Evolutionary conservation across 441 rosid species (phyloP).

Genomic region (Capsella rubella): DNA sequence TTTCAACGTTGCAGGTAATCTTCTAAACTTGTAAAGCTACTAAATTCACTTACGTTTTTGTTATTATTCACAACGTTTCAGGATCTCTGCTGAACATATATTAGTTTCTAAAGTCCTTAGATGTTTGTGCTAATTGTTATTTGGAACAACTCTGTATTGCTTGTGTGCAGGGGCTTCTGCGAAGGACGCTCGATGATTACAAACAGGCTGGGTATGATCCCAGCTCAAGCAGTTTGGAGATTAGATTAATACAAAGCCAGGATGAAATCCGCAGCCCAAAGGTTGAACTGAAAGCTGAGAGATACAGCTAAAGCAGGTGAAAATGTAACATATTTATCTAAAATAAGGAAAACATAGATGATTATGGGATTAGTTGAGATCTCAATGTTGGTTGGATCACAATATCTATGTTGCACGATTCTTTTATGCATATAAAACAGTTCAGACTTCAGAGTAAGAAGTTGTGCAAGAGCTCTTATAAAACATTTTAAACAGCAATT

Average conservation of each 20-base stretch:
- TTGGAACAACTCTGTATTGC: background rate
- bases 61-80: background rate
- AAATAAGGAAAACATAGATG: slow-evolving; percentile 35
- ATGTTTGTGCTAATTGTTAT: slow-evolving; percentile 1
- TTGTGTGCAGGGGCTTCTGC: slow-evolving; percentile 69
- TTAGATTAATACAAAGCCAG: slow-evolving; percentile 93
- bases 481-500: background rate
- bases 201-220: slow-evolving; percentile 63
- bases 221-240: slow-evolving; percentile 89
- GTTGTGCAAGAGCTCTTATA: slow-evolving; percentile 17
- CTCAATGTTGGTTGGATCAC: slow-evolving; percentile 13
- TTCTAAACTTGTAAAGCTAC: background rate
- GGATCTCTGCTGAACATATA: background rate
- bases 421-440: slow-evolving; percentile 36
- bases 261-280: slow-evolving; percentile 85
- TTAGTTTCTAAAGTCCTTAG: background rate
- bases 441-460: slow-evolving; percentile 25
- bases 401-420: slow-evolving; percentile 31
- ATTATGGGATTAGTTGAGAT: slow-evolving; percentile 27
- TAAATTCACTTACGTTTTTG: background rate
- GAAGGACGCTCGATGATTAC: slow-evolving; percentile 82
- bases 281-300: slow-evolving; percentile 70
- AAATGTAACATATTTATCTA: slow-evolving; percentile 36
- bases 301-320: slow-evolving; percentile 53
- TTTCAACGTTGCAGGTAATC: slow-evolving; percentile 93